phyloP scores from a whole-genome alignment of 108 stramenopile species.

The Fragilaria radians region DNA sequence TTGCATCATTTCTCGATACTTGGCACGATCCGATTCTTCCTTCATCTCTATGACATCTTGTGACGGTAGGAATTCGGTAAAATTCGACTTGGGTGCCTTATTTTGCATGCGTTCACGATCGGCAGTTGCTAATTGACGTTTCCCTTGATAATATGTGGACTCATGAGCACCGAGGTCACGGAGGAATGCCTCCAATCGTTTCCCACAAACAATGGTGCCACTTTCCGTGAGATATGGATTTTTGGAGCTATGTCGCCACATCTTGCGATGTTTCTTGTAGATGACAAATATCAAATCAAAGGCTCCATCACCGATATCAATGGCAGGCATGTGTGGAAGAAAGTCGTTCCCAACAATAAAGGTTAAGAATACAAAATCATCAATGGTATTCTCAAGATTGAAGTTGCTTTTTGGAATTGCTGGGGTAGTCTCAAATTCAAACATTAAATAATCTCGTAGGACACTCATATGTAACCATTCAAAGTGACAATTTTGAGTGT shows the following conservation, averaged over 20 bases:
- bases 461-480: slow-evolving; percentile 94
- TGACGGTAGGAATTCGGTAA: slow-evolving; percentile 31
- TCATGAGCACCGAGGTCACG: slow-evolving; percentile 66
- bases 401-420: slow-evolving; percentile 50
- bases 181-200: slow-evolving; percentile 63
- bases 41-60: slow-evolving; percentile 61
- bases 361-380: slow-evolving; percentile 99
- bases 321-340: slow-evolving; percentile 94
- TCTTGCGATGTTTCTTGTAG: slow-evolving; percentile 73
- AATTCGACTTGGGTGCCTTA: slow-evolving; percentile 45
- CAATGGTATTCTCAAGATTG: slow-evolving; percentile 87
- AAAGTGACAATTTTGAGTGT: slow-evolving; percentile 88
- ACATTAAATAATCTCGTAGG: slow-evolving; percentile 91
- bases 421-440: slow-evolving; percentile 80
- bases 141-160: slow-evolving; percentile 68
- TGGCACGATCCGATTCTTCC: slow-evolving; percentile 45
- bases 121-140: slow-evolving; percentile 28
- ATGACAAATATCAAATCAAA: slow-evolving; percentile 90
- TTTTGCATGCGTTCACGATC: slow-evolving; percentile 48
- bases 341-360: slow-evolving; percentile 99
- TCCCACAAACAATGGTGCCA: slow-evolving; percentile 68
- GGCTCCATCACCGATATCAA: slow-evolving; percentile 95
- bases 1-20: slow-evolving; percentile 58
- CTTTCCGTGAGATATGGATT: slow-evolving; percentile 87
- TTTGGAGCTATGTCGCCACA: slow-evolving; percentile 58